Conservation (phyloP, 106 monocot species). For the Triglochin maritima region DNA sequence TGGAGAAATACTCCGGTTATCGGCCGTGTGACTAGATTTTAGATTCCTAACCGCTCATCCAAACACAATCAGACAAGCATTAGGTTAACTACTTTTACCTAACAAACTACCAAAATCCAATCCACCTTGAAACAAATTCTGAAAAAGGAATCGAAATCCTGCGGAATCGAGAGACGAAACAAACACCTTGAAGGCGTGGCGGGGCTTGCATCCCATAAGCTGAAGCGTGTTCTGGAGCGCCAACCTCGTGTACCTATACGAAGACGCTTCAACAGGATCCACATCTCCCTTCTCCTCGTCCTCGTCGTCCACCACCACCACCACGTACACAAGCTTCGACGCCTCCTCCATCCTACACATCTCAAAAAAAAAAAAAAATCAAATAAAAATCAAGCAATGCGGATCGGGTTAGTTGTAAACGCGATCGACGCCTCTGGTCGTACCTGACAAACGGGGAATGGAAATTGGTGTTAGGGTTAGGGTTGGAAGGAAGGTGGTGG, state of each 20-base stretch:
- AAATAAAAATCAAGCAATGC: not conserved
- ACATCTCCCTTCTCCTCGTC: constrained; percentile 2
- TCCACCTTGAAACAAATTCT: not conserved
- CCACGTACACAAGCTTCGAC: constrained; percentile 58
- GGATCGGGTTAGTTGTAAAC: not conserved
- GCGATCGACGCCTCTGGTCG: not conserved
- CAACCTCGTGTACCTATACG: constrained; percentile 65
- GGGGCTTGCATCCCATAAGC: constrained; percentile 80
- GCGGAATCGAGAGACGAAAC: not conserved
- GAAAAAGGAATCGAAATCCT: not conserved
- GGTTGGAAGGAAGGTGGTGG: not conserved
- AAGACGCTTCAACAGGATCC: not conserved
- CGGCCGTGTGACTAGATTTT: no score
- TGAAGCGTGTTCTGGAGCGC: constrained; percentile 73
- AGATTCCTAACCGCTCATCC: no score
- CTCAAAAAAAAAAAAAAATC: not conserved
- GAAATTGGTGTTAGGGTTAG: not conserved
- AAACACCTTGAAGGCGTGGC: constrained; percentile 80
- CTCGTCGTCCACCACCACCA: constrained; percentile 56
- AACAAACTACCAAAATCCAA: not conserved
- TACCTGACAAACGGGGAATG: not conserved
- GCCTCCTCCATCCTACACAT: constrained; percentile 23
- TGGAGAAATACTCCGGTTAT: no score
- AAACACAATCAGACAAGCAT: not conserved
- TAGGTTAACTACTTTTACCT: not conserved